phyloP scores from a whole-genome alignment of 2,329 filamentous ascomycete species.

The Claviceps sp. region DNA sequence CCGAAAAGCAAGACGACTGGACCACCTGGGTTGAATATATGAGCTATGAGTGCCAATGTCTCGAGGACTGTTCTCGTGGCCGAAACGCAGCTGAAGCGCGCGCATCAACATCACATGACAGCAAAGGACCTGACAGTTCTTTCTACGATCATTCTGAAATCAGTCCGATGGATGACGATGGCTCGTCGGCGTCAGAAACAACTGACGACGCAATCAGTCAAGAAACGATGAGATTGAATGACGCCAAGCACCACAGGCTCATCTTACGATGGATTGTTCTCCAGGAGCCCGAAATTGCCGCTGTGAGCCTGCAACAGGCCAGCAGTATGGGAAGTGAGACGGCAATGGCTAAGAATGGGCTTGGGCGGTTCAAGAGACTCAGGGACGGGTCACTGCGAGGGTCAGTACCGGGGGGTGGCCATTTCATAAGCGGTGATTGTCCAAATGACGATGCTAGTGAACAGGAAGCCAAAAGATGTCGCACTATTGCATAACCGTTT shows the following conservation, averaged over 20 bases:
- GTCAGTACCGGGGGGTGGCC: no score
- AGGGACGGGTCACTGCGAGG: neutral
- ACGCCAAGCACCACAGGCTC: constrained; percentile 1
- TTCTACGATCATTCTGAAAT: neutral
- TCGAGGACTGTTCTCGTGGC: neutral
- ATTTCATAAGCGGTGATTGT: neutral
- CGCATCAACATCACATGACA: neutral
- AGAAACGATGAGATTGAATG: neutral
- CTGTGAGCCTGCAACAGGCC: neutral
- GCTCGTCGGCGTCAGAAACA: neutral
- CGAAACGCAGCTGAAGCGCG: neutral
- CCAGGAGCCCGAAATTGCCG: constrained; percentile 4
- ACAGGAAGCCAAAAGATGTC: neutral
- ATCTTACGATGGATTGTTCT: constrained; percentile 2
- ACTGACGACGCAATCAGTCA: neutral
- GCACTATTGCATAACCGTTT: neutral
- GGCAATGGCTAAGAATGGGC: neutral
- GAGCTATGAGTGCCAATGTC: constrained; percentile 4
- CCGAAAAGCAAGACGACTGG: constrained; percentile 2
- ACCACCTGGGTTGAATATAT: constrained; percentile 5
- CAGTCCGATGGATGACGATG: neutral
- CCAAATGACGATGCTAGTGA: neutral
- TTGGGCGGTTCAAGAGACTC: neutral
- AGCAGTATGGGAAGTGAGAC: neutral
- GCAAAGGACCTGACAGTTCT: neutral